phyloP scores from a whole-genome alignment of 2,329 filamentous ascomycete genomes.

The Metarhizium album region DNA sequence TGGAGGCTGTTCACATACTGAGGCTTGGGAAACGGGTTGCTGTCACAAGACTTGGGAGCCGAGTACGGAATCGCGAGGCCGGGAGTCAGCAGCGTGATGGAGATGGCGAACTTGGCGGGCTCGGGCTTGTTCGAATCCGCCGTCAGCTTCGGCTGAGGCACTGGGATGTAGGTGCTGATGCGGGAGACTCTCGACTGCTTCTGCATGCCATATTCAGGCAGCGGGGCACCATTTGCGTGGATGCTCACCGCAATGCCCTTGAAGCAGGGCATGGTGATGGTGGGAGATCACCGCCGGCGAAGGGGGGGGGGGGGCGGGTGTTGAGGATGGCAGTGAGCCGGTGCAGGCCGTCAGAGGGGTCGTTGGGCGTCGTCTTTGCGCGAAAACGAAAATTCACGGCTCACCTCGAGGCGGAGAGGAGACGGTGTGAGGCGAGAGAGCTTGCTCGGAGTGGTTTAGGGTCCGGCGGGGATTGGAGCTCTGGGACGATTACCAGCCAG shows the following conservation, averaged over 20 bases:
- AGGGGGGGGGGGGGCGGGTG: not conserved
- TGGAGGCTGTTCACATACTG: slow-evolving; percentile 64
- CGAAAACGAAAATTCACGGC: no score
- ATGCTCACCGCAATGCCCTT: slow-evolving; percentile 98
- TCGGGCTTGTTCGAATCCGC: slow-evolving; percentile 63
- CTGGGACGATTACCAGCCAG: slow-evolving; percentile 8
- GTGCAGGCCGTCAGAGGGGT: not conserved
- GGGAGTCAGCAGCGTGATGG: slow-evolving; percentile 87
- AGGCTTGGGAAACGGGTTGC: slow-evolving; percentile 70
- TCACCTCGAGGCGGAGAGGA: not conserved
- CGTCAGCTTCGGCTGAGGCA: slow-evolving; percentile 70
- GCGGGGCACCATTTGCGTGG: slow-evolving; percentile 68
- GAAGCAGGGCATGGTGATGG: slow-evolving; percentile 75
- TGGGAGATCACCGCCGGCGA: slow-evolving; percentile 7
- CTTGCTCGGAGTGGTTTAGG: slow-evolving; percentile 3
- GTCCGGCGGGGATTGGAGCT: slow-evolving; percentile 9
- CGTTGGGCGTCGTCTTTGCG: not conserved
- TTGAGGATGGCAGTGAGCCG: not conserved
- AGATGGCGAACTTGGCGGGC: slow-evolving; percentile 94
- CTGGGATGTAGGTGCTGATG: slow-evolving; percentile 95
- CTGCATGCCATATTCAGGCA: slow-evolving; percentile 89
- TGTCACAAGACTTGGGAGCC: slow-evolving; percentile 65
- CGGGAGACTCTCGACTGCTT: slow-evolving; percentile 83
- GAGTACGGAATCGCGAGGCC: slow-evolving; percentile 88
- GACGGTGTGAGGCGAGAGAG: slow-evolving; percentile 1